A percentile compares a stretch with the other conserved stretches of the same genome.
Evolutionary conservation across 306 rosid species (phyloP).

Genomic region (Medicago lupulina): DNA sequence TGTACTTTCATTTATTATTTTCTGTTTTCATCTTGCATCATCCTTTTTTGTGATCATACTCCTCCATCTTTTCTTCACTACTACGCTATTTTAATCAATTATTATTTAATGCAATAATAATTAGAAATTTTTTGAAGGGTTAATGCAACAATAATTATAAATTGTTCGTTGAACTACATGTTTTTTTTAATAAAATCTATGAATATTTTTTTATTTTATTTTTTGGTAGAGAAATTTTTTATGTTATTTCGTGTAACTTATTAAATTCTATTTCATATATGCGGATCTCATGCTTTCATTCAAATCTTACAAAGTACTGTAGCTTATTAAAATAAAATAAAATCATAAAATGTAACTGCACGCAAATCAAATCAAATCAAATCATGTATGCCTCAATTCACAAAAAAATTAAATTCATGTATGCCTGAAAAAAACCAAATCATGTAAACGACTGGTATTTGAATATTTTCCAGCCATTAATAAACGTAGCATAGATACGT

Average conservation of each 20-base stretch:
- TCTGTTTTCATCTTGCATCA: slow-evolving; percentile 37
- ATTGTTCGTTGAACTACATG: not conserved
- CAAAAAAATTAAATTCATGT: no score
- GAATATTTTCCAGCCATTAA: not conserved
- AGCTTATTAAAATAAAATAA: no score
- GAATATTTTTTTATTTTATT: not conserved
- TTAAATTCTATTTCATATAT: not conserved
- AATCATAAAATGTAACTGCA: not conserved
- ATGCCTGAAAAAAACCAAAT: not conserved
- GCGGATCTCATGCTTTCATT: not conserved
- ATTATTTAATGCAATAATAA: no score
- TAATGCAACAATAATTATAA: not conserved
- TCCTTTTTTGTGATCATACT: slow-evolving; percentile 14
- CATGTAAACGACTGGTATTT: not conserved
- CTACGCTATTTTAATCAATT: not conserved
- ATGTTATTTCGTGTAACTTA: not conserved
- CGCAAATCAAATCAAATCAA: not conserved
- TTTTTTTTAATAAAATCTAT: not conserved
- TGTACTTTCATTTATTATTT: not conserved
- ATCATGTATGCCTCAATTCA: no score
- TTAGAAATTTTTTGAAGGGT: no score
- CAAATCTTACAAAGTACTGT: no score
- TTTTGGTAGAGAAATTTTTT: no score
- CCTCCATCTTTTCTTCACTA: slow-evolving; percentile 7
- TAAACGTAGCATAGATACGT: no score